These are phyloP conservation scores for Adansonia madagascariensis DNA, from an alignment of 441 rosid species.

Conservation along the genomic window DNA sequence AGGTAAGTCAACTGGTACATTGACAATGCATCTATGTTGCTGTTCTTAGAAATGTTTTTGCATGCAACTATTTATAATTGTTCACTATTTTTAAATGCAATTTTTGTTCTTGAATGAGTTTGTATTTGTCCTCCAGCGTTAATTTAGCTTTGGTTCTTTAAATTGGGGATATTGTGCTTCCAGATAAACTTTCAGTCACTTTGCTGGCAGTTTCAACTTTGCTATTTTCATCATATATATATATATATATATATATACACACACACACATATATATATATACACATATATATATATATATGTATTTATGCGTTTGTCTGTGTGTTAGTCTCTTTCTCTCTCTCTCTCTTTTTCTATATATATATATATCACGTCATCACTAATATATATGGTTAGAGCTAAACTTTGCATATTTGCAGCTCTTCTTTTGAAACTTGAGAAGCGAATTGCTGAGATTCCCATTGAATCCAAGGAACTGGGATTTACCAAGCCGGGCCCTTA, in stretches of 20 bases:
- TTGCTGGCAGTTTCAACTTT: constrained; percentile 12
- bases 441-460: constrained; percentile 79
- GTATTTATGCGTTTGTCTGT: no score
- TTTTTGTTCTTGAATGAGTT: background rate
- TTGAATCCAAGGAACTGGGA: constrained; percentile 78
- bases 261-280: background rate
- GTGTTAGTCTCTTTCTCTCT: no score
- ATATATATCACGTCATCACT: background rate
- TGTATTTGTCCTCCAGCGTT: background rate
- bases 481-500: constrained; percentile 94
- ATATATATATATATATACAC: no score
- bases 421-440: constrained; percentile 90
- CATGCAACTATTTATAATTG: background rate
- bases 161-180: constrained; percentile 16
- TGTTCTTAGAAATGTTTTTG: constrained; percentile 11
- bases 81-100: constrained; percentile 7
- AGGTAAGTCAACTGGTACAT: constrained; percentile 50
- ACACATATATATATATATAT: no score
- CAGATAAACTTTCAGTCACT: constrained; percentile 17
- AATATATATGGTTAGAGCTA: constrained; percentile 25
- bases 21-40: background rate
- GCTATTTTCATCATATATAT: background rate
- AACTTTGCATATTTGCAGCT: constrained; percentile 52
- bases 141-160: constrained; percentile 20
- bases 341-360: background rate